Percentiles rank a stretch among this genome's conserved stretches.
These are phyloP conservation scores for Penicillium glabrum DNA, from an alignment of 2,329 filamentous ascomycete genomes.

Conservation along the genomic window DNA sequence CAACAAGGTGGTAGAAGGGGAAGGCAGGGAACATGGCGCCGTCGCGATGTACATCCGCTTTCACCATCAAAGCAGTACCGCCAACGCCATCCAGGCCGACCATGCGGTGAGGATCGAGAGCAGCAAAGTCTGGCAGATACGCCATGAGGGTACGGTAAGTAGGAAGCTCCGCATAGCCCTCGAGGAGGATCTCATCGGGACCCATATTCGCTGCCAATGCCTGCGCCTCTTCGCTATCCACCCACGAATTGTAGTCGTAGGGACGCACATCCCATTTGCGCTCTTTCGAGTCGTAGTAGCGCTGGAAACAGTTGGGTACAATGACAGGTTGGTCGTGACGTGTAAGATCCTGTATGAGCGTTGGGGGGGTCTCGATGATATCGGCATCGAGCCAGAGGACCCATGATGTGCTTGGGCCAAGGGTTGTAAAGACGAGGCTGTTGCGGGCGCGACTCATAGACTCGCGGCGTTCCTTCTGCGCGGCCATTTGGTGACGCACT, in stretches of 20 bases:
- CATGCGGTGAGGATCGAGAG: conserved; percentile 60
- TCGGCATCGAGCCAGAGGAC: conserved; percentile 95
- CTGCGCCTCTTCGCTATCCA: conserved; percentile 79
- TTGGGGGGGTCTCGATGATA: conserved; percentile 80
- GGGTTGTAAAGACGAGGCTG: conserved; percentile 88
- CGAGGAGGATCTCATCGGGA: conserved; percentile 86
- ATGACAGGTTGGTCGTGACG: conserved; percentile 85
- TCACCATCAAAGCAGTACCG: conserved; percentile 87
- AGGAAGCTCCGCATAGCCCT: conserved; percentile 89
- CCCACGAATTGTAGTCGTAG: conserved; percentile 98
- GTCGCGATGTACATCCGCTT: conserved; percentile 94
- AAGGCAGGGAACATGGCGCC: conserved; percentile 99
- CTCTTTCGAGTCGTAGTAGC: conserved; percentile 71
- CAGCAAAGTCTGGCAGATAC: conserved; percentile 62
- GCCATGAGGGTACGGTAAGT: conserved; percentile 93
- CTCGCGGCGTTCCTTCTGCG: conserved; percentile 81
- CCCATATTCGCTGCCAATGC: conserved; percentile 77
- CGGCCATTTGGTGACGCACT: conserved; percentile 86
- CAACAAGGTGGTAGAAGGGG: conserved; percentile 92
- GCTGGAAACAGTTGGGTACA: conserved; percentile 93
- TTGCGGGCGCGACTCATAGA: conserved; percentile 94
- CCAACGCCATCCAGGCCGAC: conserved; percentile 89
- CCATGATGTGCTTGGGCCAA: conserved; percentile 90
- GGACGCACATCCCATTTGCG: conserved; percentile 73
- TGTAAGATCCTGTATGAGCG: conserved; percentile 89